Evolutionary conservation across 2,329 filamentous ascomycete species (phyloP).

Genomic region (Fonsecaea multimorphosa): DNA sequence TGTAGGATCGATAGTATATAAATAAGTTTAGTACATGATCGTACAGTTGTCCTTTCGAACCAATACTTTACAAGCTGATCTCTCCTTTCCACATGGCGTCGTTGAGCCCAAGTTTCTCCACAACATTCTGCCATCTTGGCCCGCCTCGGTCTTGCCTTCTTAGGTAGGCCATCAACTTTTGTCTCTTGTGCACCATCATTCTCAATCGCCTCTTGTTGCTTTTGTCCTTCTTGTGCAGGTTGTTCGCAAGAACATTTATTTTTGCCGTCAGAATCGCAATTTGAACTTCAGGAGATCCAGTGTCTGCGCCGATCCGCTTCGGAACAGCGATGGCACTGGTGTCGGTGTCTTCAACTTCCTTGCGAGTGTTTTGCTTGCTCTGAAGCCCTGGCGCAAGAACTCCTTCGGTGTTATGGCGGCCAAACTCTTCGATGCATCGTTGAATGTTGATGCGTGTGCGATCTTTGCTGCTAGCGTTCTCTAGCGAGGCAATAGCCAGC

Average conservation of each 20-base stretch:
- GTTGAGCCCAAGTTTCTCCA: conserved; percentile 81
- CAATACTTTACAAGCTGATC: conserved; percentile 69
- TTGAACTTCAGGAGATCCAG: conserved; percentile 96
- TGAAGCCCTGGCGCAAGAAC: conserved; percentile 66
- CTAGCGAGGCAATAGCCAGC: conserved; percentile 76
- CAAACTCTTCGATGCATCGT: conserved; percentile 85
- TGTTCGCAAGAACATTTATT: conserved; percentile 79
- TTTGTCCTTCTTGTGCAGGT: conserved; percentile 80
- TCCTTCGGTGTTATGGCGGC: conserved; percentile 84
- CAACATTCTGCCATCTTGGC: conserved; percentile 83
- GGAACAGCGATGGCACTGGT: conserved; percentile 39
- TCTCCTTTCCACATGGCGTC: conserved; percentile 90
- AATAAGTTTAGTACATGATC: conserved; percentile 15
- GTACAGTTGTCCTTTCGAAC: conserved; percentile 28
- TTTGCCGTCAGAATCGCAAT: conserved; percentile 93
- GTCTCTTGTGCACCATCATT: conserved; percentile 82
- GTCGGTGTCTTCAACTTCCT: conserved; percentile 14
- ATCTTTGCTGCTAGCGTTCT: conserved; percentile 79
- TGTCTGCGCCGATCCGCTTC: conserved; percentile 81
- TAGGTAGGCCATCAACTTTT: conserved; percentile 87
- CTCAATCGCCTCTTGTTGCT: conserved; percentile 91
- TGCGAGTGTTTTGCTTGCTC: conserved; percentile 39
- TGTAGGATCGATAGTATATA: neutral
- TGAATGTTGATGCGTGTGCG: conserved; percentile 80
- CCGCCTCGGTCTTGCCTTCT: conserved; percentile 88